A percentile compares a stretch with the other conserved stretches of the same genome.
These are phyloP conservation scores for Tylopilus subfusipes DNA, from an alignment of 768 basidiomycete species.

Conservation along the genomic window DNA sequence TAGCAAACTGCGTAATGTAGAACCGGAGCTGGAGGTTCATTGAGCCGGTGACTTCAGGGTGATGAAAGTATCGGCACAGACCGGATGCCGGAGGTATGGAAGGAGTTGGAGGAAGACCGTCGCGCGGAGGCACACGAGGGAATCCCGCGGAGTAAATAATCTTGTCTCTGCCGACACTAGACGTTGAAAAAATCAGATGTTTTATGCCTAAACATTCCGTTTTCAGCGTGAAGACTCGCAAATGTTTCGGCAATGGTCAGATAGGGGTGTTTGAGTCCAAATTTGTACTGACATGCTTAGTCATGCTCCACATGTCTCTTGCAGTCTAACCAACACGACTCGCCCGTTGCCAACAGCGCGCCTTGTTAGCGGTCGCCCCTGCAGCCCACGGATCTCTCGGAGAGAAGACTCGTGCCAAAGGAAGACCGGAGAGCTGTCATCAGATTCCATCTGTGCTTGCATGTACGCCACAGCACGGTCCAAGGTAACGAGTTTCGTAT, in stretches of 20 bases:
- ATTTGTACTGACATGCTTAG: slow-evolving; percentile 6
- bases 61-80: not conserved
- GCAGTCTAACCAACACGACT: not conserved
- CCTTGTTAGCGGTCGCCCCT: too few species aligned
- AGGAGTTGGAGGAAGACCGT: not conserved
- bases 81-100: not conserved
- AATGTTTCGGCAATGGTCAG: not conserved
- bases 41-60: too few species aligned
- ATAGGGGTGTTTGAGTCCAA: not conserved
- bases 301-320: slow-evolving; percentile 1
- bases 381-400: not conserved
- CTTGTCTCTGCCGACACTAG: too few species aligned
- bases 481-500: slow-evolving; percentile 17
- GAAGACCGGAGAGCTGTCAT: not conserved
- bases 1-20: not conserved
- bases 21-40: not conserved
- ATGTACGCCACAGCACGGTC: slow-evolving; percentile 21
- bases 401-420: not conserved
- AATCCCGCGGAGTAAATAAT: not conserved
- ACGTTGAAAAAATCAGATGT: too few species aligned
- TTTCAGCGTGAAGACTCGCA: too few species aligned
- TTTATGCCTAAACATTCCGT: too few species aligned
- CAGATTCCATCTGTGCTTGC: not conserved
- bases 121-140: too few species aligned
- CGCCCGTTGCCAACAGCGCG: too few species aligned